phyloP scores from a whole-genome alignment of 805 yeast species.

The Lipomyces spencermartinsiae region DNA sequence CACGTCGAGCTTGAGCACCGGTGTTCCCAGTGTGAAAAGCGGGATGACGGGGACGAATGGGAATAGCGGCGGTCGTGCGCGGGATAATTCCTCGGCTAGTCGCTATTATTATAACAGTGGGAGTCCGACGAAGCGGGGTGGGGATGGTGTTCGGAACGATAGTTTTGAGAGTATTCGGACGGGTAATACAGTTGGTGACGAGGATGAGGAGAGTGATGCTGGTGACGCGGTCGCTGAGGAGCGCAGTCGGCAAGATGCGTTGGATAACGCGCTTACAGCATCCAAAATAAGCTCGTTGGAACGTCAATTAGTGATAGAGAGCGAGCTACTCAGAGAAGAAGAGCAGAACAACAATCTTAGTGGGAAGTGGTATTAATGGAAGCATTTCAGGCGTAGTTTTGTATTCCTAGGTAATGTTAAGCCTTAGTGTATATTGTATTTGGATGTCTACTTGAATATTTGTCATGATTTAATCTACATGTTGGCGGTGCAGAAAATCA shows the following conservation, averaged over 20 bases:
- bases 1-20: slow-evolving; percentile 36
- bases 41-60: slow-evolving; percentile 27
- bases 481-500: not conserved
- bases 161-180: slow-evolving; percentile 6
- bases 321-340: slow-evolving; percentile 3
- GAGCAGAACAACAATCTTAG: not conserved
- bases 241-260: not conserved
- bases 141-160: not conserved
- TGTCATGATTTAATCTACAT: not conserved
- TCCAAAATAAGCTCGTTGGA: slow-evolving; percentile 21
- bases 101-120: slow-evolving; percentile 8
- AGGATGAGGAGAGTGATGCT: not conserved
- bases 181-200: not conserved
- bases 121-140: not conserved
- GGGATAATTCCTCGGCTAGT: slow-evolving; percentile 17
- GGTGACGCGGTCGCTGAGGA: not conserved
- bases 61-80: slow-evolving; percentile 10
- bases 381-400: not conserved
- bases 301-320: slow-evolving; percentile 22
- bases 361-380: slow-evolving; percentile 2
- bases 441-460: not conserved
- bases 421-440: not conserved
- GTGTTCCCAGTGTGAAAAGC: slow-evolving; percentile 32
- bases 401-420: not conserved
- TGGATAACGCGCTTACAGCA: slow-evolving; percentile 8